These are phyloP conservation scores for Thelonectria discophora DNA, from an alignment of 2,329 filamentous ascomycete genomes.

Conservation along the genomic window DNA sequence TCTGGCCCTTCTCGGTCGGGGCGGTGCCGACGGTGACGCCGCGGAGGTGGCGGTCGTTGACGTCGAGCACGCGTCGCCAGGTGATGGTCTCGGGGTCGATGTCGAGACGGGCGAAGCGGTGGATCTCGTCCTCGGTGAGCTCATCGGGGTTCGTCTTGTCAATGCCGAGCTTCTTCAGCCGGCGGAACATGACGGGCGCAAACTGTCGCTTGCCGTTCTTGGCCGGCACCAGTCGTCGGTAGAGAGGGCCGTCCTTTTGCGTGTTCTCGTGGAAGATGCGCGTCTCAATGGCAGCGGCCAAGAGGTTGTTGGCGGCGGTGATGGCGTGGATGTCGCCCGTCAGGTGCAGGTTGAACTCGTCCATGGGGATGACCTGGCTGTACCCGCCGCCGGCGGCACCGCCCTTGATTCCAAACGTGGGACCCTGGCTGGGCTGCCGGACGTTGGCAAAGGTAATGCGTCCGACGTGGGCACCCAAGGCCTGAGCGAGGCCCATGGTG, in stretches of 20 bases:
- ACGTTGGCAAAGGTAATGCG: constrained; percentile 96
- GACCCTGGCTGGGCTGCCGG: constrained; percentile 94
- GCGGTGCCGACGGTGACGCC: constrained; percentile 90
- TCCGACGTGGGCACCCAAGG: constrained; percentile 86
- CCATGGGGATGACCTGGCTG: constrained; percentile 99
- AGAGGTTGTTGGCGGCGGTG: constrained; percentile 94
- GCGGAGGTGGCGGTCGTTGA: constrained; percentile 94
- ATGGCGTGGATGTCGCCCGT: constrained; percentile 99
- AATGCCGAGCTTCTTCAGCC: constrained; percentile 94
- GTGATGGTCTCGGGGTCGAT: constrained; percentile 98
- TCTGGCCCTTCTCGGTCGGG: constrained; percentile 88
- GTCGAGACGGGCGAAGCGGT: constrained; percentile 88
- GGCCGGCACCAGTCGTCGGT: constrained; percentile 83
- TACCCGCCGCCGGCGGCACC: constrained; percentile 97
- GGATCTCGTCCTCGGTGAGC: constrained; percentile 88
- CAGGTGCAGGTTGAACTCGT: constrained; percentile 98
- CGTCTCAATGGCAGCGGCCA: constrained; percentile 96
- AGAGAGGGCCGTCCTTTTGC: constrained; percentile 89
- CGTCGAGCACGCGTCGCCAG: constrained; percentile 94
- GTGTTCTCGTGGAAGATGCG: constrained; percentile 98
- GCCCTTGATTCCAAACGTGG: constrained; percentile 98
- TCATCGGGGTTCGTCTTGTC: constrained; percentile 93
- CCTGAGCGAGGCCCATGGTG: constrained; percentile 94
- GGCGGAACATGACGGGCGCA: constrained; percentile 88
- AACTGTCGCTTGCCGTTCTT: constrained; percentile 93